phyloP scores from a whole-genome alignment of 192 early-diverging fungal genomes.

The Rhizoclosmatium globosum region DNA sequence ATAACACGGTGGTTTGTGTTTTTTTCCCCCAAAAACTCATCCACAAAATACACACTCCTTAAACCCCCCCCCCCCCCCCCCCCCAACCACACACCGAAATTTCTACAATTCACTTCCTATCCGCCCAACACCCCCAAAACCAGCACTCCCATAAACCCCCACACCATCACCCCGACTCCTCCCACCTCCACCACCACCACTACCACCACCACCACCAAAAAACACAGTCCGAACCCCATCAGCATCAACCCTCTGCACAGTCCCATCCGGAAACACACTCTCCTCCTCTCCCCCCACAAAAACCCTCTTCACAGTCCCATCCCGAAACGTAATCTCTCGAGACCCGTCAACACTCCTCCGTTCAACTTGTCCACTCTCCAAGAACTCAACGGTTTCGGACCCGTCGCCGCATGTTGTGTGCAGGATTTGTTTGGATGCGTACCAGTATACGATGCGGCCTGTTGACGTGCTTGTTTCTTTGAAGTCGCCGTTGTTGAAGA shows the following conservation, averaged over 20 bases:
- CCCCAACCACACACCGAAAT: no score
- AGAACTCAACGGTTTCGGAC: constrained; percentile 42
- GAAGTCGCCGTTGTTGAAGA: constrained; percentile 48
- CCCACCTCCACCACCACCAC: no score
- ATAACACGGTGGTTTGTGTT: no score
- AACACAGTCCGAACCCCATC: constrained; percentile 25
- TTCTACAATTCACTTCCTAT: no score
- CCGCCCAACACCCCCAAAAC: no score
- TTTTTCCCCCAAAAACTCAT: no score
- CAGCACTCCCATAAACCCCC: no score
- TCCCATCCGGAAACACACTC: constrained; percentile 42
- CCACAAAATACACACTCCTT: no score
- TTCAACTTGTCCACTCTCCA: constrained; percentile 47
- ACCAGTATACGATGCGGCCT: constrained; percentile 45
- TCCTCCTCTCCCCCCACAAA: constrained; percentile 27
- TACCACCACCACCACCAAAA: no score
- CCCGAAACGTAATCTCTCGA: constrained; percentile 45
- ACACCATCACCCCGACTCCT: no score
- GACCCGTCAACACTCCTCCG: constrained; percentile 39
- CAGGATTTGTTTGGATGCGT: constrained; percentile 39
- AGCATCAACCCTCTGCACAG: constrained; percentile 27
- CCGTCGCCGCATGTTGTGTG: constrained; percentile 49
- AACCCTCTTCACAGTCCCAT: constrained; percentile 37
- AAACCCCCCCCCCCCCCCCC: no score
- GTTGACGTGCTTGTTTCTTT: constrained; percentile 41